Conservation (phyloP, 2,329 filamentous ascomycete species). For the Pseudophaeomoniella oleicola region DNA sequence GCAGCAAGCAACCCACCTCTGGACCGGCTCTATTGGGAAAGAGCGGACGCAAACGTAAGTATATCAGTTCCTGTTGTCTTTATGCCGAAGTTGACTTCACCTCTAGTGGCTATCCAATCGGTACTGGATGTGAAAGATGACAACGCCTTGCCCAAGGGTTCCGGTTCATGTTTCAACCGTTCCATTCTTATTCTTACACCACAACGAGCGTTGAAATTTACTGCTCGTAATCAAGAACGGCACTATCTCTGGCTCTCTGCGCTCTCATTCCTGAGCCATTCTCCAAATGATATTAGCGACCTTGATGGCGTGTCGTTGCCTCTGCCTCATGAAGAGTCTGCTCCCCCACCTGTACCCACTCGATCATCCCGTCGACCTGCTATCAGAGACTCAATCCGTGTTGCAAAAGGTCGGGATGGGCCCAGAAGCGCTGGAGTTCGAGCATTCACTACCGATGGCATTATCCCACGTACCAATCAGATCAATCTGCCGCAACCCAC, state of each 20-base stretch:
- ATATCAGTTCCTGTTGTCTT: conserved; percentile 5
- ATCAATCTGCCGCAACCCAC: conserved; percentile 5
- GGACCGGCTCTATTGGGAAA: conserved; percentile 85
- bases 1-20: conserved; percentile 85
- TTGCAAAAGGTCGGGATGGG: conserved; percentile 60
- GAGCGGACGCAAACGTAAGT: conserved; percentile 83
- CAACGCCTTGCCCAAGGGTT: conserved; percentile 65
- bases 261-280: conserved; percentile 86
- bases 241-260: conserved; percentile 94
- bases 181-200: conserved; percentile 93
- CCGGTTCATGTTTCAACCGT: conserved; percentile 55
- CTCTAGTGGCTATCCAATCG: conserved; percentile 76
- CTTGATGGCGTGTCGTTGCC: conserved; percentile 45
- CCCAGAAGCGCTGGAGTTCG: conserved; percentile 21
- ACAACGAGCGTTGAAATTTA: conserved; percentile 88
- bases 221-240: conserved; percentile 63
- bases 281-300: conserved; percentile 65
- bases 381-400: conserved; percentile 77
- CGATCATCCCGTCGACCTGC: conserved; percentile 37
- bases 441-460: conserved; percentile 20
- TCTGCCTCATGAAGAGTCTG: conserved; percentile 26
- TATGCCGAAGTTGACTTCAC: conserved; percentile 17
- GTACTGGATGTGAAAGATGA: conserved; percentile 95
- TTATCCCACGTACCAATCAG: conserved; percentile 17
- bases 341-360: conserved; percentile 28